Evolutionary conservation across 2,329 filamentous ascomycete genomes (phyloP).

Genomic region (Aspergillus glaucus): DNA sequence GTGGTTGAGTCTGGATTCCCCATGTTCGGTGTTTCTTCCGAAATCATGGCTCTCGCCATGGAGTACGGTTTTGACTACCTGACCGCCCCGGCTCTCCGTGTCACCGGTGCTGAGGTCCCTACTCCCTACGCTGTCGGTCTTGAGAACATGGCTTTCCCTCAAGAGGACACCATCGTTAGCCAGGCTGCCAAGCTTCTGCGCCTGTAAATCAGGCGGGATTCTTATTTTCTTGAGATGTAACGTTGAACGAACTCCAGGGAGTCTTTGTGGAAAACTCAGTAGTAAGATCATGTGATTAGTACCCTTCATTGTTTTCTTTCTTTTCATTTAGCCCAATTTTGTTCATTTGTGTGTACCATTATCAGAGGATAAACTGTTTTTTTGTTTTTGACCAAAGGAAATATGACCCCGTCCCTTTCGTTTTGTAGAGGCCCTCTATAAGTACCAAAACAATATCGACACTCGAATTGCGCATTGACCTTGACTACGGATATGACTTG

Average conservation of each 20-base stretch:
- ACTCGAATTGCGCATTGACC: no score
- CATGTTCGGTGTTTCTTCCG: slow-evolving; percentile 83
- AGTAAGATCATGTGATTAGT: slow-evolving; percentile 30
- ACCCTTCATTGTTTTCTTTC: slow-evolving; percentile 20
- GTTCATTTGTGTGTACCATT: slow-evolving; percentile 18
- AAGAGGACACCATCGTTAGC: slow-evolving; percentile 76
- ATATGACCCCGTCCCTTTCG: no score
- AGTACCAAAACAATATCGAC: no score
- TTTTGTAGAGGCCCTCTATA: no score
- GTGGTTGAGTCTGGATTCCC: slow-evolving; percentile 94
- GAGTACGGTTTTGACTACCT: slow-evolving; percentile 99
- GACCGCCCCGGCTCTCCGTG: slow-evolving; percentile 82
- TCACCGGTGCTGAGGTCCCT: slow-evolving; percentile 94
- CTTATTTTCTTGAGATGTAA: slow-evolving; percentile 1
- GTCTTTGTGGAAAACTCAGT: slow-evolving; percentile 15
- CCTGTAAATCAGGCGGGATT: slow-evolving; percentile 47
- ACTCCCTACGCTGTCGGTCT: slow-evolving; percentile 91
- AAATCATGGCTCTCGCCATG: slow-evolving; percentile 91
- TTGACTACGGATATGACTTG: no score
- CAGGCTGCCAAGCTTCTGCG: slow-evolving; percentile 85
- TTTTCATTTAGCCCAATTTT: slow-evolving; percentile 2
- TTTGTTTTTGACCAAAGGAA: neutral
- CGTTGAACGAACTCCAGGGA: slow-evolving; percentile 5
- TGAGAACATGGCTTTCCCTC: slow-evolving; percentile 93
- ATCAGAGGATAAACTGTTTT: slow-evolving; percentile 13